phyloP scores from a whole-genome alignment of 441 rosid species.

The Arabidopsis hybrid region DNA sequence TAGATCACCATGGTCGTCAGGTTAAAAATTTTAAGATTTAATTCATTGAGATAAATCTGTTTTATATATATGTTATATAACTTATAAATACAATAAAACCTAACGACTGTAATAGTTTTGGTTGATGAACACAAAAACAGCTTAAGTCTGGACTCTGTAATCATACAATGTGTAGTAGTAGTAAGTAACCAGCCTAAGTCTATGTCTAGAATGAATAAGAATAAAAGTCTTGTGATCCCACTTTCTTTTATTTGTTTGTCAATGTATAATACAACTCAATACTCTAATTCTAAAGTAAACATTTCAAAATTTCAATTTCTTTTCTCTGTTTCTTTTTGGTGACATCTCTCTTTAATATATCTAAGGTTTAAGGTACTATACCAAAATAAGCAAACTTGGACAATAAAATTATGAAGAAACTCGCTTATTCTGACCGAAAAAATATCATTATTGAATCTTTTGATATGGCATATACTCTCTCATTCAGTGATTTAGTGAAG shows the following conservation, averaged over 20 bases:
- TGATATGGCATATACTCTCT: too few species aligned
- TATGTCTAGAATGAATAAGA: constrained; percentile 30
- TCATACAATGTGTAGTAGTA: not conserved
- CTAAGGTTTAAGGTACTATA: not conserved
- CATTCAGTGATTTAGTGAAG: too few species aligned
- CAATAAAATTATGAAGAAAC: not conserved
- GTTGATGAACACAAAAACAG: constrained; percentile 7
- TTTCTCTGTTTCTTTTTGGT: not conserved
- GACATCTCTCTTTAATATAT: not conserved
- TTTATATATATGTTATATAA: constrained; percentile 48
- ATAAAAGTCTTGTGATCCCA: constrained; percentile 2
- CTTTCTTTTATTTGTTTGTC: not conserved
- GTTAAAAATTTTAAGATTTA: constrained; percentile 54
- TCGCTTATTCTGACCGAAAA: not conserved
- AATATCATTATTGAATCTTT: not conserved
- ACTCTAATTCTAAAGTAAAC: constrained; percentile 6
- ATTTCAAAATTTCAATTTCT: not conserved
- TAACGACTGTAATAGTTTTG: constrained; percentile 42
- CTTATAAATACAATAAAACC: constrained; percentile 32
- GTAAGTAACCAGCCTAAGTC: constrained; percentile 3
- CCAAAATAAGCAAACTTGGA: not conserved
- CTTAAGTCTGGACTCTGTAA: constrained; percentile 16
- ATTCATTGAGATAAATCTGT: constrained; percentile 53
- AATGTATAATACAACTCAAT: constrained; percentile 8
- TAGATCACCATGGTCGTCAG: constrained; percentile 43